Conservation (phyloP, 1,139 yeast genomes). For the Pichia sp. region DNA sequence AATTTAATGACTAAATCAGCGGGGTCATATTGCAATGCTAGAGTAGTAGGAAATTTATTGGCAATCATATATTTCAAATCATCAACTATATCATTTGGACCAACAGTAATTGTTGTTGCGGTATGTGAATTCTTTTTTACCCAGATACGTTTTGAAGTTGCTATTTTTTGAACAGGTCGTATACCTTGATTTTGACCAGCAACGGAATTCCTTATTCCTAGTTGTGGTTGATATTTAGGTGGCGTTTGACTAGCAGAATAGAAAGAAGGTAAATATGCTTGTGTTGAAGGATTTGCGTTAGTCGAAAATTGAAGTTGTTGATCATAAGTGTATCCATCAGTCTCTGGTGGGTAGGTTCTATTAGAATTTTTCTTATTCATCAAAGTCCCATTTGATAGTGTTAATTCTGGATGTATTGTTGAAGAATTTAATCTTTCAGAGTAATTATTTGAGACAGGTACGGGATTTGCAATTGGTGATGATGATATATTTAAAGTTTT, state of each 20-base stretch:
- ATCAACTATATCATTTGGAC: constrained; percentile 56
- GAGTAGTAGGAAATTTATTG: constrained; percentile 60
- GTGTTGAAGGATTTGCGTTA: neutral
- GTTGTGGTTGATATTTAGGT: neutral
- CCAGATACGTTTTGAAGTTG: constrained; percentile 50
- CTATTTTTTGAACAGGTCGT: constrained; percentile 7
- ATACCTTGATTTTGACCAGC: constrained; percentile 1
- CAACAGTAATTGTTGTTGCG: constrained; percentile 61
- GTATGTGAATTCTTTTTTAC: constrained; percentile 49
- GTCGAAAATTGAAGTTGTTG: neutral
- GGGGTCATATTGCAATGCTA: constrained; percentile 60
- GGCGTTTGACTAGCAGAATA: neutral
- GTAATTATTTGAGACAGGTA: neutral
- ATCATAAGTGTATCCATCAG: neutral
- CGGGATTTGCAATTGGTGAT: neutral
- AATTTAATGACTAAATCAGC: constrained; percentile 52
- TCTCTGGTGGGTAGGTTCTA: neutral
- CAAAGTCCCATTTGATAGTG: neutral
- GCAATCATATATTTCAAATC: constrained; percentile 61
- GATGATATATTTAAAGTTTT: neutral
- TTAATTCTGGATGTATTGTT: neutral
- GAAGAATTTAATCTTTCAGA: neutral
- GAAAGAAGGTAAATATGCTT: neutral
- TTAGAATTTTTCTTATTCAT: neutral
- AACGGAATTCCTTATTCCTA: neutral